These are phyloP conservation scores for Plantago coronopus DNA, from an alignment of 305 asterid genomes.

Conservation along the genomic window DNA sequence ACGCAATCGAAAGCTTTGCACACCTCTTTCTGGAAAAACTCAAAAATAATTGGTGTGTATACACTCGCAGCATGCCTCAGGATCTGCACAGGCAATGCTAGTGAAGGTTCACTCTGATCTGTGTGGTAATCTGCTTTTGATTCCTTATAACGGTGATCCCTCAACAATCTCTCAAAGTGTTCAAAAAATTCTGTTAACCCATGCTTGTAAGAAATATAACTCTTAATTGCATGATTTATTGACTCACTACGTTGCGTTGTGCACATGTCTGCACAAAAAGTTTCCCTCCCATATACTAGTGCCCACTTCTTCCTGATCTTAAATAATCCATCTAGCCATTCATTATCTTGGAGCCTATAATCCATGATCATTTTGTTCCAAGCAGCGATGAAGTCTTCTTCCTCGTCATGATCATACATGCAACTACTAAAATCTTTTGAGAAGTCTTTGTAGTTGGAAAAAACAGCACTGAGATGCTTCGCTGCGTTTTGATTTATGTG, in stretches of 20 bases:
- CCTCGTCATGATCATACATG: slow-evolving; percentile 17
- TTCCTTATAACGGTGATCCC: neutral
- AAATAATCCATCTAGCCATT: neutral
- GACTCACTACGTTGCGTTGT: slow-evolving; percentile 6
- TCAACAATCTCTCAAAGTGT: slow-evolving; percentile 4
- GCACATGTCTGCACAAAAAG: neutral
- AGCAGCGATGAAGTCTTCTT: slow-evolving; percentile 5
- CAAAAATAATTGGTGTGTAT: slow-evolving; percentile 6
- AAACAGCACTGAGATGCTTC: neutral
- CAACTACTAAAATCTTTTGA: slow-evolving; percentile 15
- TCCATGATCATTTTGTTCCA: neutral
- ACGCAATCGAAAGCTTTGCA: slow-evolving; percentile 17
- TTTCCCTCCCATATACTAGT: neutral
- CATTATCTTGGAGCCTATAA: neutral
- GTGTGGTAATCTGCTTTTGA: slow-evolving; percentile 7
- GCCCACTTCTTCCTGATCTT: neutral
- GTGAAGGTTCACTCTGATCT: neutral
- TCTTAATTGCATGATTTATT: neutral
- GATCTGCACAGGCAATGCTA: neutral
- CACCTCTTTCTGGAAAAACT: slow-evolving; percentile 7
- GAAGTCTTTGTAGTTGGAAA: neutral
- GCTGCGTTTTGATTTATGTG: neutral
- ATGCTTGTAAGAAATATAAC: neutral
- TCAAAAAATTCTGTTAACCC: neutral
- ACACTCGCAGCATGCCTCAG: neutral